Conservation (phyloP, 164 flowering plant species). For the Platanus orientalis region DNA sequence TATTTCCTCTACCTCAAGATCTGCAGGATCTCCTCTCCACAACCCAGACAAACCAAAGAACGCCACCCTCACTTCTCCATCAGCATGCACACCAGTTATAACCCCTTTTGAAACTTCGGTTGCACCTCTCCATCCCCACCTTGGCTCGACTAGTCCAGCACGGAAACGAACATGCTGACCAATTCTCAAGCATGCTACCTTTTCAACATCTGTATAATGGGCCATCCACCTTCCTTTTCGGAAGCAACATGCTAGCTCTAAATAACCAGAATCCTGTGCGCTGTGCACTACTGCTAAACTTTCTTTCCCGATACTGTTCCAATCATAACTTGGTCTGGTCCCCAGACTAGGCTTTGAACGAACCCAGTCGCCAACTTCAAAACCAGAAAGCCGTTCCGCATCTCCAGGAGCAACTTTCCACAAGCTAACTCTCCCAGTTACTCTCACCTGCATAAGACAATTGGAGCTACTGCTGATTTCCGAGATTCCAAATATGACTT, state of each 20-base stretch:
- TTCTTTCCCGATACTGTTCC: conserved; percentile 85
- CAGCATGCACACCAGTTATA: conserved; percentile 71
- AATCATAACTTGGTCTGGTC: conserved; percentile 87
- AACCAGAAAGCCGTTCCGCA: conserved; percentile 82
- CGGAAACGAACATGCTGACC: conserved; percentile 87
- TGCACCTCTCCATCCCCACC: conserved; percentile 98
- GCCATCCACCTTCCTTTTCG: conserved; percentile 65
- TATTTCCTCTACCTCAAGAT: conserved; percentile 68
- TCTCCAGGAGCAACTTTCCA: conserved; percentile 99
- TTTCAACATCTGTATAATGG: conserved; percentile 81
- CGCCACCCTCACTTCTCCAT: conserved; percentile 86
- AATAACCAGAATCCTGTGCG: conserved; percentile 74
- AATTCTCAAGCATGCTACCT: conserved; percentile 60
- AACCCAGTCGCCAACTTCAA: conserved; percentile 99
- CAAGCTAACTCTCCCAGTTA: conserved; percentile 64
- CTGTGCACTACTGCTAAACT: conserved; percentile 82
- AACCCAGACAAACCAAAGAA: conserved; percentile 62
- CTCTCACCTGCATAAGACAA: conserved; percentile 49
- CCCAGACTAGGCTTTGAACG: conserved; percentile 79
- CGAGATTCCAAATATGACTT: not conserved
- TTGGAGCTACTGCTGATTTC: conserved; percentile 4
- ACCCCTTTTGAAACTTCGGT: conserved; percentile 65
- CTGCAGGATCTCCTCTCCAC: conserved; percentile 94
- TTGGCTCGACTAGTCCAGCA: conserved; percentile 68
- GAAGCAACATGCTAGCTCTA: conserved; percentile 88